Base-by-base conservation (phyloP, 805 yeast genomes). In the Suhomyces sp. region DNA sequence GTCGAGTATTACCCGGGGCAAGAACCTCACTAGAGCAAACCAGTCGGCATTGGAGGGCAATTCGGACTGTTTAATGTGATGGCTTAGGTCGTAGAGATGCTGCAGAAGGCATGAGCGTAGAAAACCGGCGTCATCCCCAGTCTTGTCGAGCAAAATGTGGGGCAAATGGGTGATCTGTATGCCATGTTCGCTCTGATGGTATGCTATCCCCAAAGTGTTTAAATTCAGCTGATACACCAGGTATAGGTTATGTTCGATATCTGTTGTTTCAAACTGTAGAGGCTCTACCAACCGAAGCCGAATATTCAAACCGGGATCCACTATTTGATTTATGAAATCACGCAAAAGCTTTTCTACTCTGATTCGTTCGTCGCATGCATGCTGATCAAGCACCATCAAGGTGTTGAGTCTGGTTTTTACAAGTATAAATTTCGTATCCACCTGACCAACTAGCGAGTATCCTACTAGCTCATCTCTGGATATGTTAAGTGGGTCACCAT, bases 291-390 rank as follows among this genome's bases (percentile, higher is more conserved):
- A 33, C 6, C 53, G 48, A 10, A 53, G 46, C 17, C 17, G 49
- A 12, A 58, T 41, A 22, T 55, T 51, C 12, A 47, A 33, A 15
- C 27, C 12, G 7, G 52, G 50, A 12, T 64, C 64, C 4, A 62
- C 33, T 0, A 67, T 71, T 8, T 56, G 54, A 5, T 53, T 43
- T 2, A 81, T 59, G 49, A 74, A 71, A 2, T 72, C 73, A 31
- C 62, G 55, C n/a, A 81, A 66, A 10, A 77, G 59, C 1, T 53
- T 47, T 58, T 90, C 97, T 2, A 86, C 78, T 44, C 73, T 72
- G 0, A 87, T 73, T 50, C 97, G 66, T 62, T 90, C 96, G 66
- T 87, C 96, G 49, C 86, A 82, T 0, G 96, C 96, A 71, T 90
- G 97, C 60, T 89, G 97, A 62, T 90, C 97, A 4, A 87, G 59